A percentile compares a stretch with the other conserved stretches of the same genome.
phyloP scores from a whole-genome alignment of 257 asterid genomes.

The Lycium barbarum region DNA sequence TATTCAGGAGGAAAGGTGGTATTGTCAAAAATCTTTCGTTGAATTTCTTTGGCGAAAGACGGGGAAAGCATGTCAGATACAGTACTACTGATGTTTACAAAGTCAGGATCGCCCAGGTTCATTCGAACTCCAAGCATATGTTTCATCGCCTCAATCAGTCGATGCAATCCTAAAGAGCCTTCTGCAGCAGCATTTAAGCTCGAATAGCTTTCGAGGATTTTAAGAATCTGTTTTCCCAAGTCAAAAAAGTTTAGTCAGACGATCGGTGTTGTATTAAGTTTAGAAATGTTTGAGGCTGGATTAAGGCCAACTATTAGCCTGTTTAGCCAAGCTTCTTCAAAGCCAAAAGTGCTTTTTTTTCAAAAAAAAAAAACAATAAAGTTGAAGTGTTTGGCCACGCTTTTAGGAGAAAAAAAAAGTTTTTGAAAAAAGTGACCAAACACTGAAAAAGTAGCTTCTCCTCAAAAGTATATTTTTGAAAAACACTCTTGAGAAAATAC shows the following conservation, averaged over 20 bases:
- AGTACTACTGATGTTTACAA: slow-evolving; percentile 55
- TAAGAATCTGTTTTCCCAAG: slow-evolving; percentile 63
- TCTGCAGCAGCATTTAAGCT: slow-evolving; percentile 47
- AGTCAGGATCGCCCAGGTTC: slow-evolving; percentile 83
- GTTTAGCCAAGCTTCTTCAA: too few species aligned
- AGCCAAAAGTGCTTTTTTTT: too few species aligned
- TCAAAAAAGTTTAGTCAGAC: not conserved
- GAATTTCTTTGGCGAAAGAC: slow-evolving; percentile 64
- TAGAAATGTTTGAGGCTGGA: not conserved
- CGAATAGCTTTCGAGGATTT: slow-evolving; percentile 63
- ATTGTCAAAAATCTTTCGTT: slow-evolving; percentile 68
- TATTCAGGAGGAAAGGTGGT: slow-evolving; percentile 93
- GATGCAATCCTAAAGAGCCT: slow-evolving; percentile 85
- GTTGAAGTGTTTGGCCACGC: too few species aligned
- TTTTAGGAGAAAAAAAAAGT: too few species aligned
- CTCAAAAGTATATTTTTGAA: too few species aligned
- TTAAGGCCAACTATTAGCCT: not conserved
- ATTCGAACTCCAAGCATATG: slow-evolving; percentile 85
- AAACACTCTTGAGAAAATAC: too few species aligned
- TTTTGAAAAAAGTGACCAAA: too few species aligned
- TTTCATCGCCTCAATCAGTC: slow-evolving; percentile 78
- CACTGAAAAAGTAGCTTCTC: too few species aligned
- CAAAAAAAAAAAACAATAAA: too few species aligned
- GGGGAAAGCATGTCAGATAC: slow-evolving; percentile 78
- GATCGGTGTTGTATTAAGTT: not conserved